phyloP scores from a whole-genome alignment of 108 stramenopile species.

The Pseudonitzschia delicatissima region DNA sequence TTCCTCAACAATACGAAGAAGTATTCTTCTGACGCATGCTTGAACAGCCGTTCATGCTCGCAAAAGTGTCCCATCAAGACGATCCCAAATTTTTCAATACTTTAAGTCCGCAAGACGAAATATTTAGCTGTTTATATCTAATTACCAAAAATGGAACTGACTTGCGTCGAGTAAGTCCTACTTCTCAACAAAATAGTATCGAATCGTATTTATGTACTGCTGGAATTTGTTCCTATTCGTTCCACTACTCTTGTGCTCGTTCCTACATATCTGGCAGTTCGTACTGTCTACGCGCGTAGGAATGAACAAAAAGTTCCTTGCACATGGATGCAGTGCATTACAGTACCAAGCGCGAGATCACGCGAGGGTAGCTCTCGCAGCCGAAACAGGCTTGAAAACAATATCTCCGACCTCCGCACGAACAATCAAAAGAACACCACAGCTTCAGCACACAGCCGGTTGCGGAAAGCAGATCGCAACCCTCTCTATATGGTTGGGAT shows the following conservation, averaged over 20 bases:
- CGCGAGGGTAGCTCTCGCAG: too few relatives aligned
- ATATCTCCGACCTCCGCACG: not conserved
- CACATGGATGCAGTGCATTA: not conserved
- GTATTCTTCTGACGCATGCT: too few relatives aligned
- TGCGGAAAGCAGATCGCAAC: conserved; percentile 10
- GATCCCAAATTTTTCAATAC: too few relatives aligned
- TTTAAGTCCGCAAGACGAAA: too few relatives aligned
- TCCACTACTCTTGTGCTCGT: too few relatives aligned
- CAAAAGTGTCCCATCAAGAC: too few relatives aligned
- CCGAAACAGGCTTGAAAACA: not conserved
- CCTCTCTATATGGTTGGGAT: conserved; percentile 5
- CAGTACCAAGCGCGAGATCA: too few relatives aligned
- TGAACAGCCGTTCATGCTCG: too few relatives aligned
- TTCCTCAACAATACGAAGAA: too few relatives aligned
- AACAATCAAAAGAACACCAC: not conserved
- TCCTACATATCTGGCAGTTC: not conserved
- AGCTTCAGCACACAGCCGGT: not conserved
- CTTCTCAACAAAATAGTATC: not conserved
- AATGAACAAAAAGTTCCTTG: not conserved
- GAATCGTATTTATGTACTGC: not conserved
- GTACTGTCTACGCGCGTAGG: not conserved
- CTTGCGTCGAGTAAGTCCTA: not conserved
- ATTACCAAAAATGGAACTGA: not conserved
- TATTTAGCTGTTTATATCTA: not conserved
- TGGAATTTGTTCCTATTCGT: not conserved